Conservation (phyloP, 306 rosid species). For the Lablab purpureus region DNA sequence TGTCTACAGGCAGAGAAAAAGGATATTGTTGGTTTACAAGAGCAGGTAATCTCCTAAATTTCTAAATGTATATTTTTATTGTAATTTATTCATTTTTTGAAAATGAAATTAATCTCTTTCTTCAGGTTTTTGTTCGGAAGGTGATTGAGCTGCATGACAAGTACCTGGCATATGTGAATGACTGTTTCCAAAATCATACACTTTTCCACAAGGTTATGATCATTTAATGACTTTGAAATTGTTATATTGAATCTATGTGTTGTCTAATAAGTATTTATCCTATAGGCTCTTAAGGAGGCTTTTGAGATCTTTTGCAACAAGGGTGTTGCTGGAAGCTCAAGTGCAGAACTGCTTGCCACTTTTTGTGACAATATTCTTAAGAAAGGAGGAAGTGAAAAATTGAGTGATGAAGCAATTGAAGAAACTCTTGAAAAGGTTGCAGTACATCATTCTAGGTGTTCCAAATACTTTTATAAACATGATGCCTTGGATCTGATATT, state of each 20-base stretch:
- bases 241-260: conserved; percentile 13
- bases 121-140: conserved; percentile 86
- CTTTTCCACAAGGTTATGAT: conserved; percentile 91
- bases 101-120: conserved; percentile 50
- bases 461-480: conserved; percentile 10
- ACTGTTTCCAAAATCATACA: conserved; percentile 84
- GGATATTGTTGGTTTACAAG: conserved; percentile 81
- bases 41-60: conserved; percentile 61
- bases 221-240: conserved; percentile 22
- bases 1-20: conserved; percentile 79
- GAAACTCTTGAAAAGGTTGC: conserved; percentile 93
- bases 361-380: conserved; percentile 93
- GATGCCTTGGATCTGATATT: conserved; percentile 18
- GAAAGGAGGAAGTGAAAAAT: conserved; percentile 95
- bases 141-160: conserved; percentile 94
- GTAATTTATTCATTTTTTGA: background rate
- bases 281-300: conserved; percentile 92
- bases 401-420: conserved; percentile 95
- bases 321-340: conserved; percentile 87
- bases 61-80: background rate
- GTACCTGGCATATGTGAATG: conserved; percentile 80
- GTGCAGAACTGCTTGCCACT: conserved; percentile 95
- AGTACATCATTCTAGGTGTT: conserved; percentile 30
- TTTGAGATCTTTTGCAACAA: conserved; percentile 95
- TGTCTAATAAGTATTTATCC: conserved; percentile 35